Evolutionary conservation across 2,329 filamentous ascomycete genomes (phyloP), one percentile per base, ranked within the genome.

Genomic region (Scolecobasidium constrictum): DNA sequence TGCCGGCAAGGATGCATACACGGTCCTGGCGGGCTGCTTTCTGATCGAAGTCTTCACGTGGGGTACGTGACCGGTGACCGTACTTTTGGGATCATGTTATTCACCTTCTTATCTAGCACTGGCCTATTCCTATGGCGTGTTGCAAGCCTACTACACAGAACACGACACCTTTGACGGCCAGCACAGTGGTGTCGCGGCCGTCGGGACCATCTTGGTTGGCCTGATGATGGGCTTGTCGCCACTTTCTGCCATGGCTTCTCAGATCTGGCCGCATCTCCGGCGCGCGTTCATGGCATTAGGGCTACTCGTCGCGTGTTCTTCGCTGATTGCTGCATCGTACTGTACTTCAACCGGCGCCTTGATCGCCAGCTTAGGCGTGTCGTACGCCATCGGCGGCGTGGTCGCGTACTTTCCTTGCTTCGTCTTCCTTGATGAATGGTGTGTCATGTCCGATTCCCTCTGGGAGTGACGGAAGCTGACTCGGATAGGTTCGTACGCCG

Each of bases 41-140:
- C 53, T 73, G 38, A 61, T 75, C 9, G 72, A 78, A 45, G 62
- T 67, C 18, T 55, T 73, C 15, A 62, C 73, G 19, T 76, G 70
- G 71, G 71, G 26, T n/a, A n/a, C n/a, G n/a, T n/a, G n/a, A n/a
- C n/a, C n/a, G n/a, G n/a, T n/a, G n/a, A n/a, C n/a, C n/a, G n/a
- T n/a, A n/a, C n/a, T n/a, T n/a, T n/a, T n/a, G n/a, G n/a, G n/a
- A n/a, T n/a, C n/a, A n/a, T n/a, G n/a, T n/a, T n/a, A n/a, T n/a
- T n/a, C n/a, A n/a, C n/a, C n/a, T n/a, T n/a, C n/a, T n/a, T n/a
- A n/a, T n/a, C n/a, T n/a, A n/a, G n/a, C n/a, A n/a, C n/a, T 31
- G 9, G 9, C 26, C 9, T 31, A 9, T 31, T 31, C 26, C n/a
- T 31, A 9, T 31, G 26, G 26, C 9, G 26, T 31, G 9, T n/a